phyloP scores from a whole-genome alignment of 106 monocot species.

The Dendrobium huoshanense region DNA sequence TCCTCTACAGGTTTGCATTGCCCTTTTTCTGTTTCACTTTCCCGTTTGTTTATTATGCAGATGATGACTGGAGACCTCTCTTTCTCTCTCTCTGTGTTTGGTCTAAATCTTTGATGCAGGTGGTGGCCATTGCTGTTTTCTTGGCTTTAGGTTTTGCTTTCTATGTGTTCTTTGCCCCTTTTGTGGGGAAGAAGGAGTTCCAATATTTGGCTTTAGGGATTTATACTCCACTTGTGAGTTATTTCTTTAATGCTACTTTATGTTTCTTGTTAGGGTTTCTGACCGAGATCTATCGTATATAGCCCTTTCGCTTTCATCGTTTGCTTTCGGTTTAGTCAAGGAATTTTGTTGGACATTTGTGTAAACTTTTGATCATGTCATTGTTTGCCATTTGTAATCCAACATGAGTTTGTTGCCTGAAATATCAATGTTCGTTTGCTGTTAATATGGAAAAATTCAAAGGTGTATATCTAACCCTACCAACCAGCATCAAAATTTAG shows the following conservation, averaged over 20 bases:
- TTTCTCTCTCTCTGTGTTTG: background rate
- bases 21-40: background rate
- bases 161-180: slow-evolving; percentile 79
- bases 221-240: slow-evolving; percentile 49
- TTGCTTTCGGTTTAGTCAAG: background rate
- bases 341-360: background rate
- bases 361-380: background rate
- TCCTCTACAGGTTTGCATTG: slow-evolving; percentile 63
- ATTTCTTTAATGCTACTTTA: background rate
- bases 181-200: slow-evolving; percentile 54
- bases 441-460: background rate
- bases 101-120: slow-evolving; percentile 23
- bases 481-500: background rate
- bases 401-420: background rate
- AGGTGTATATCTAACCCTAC: background rate
- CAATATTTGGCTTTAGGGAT: slow-evolving; percentile 53
- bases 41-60: background rate
- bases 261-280: slow-evolving; percentile 8
- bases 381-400: background rate
- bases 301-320: background rate
- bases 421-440: background rate
- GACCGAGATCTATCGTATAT: background rate
- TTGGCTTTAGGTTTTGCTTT: slow-evolving; percentile 64
- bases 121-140: slow-evolving; percentile 69
- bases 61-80: background rate